phyloP scores from a whole-genome alignment of 2,329 filamentous ascomycete genomes.

The Exophiala aquamarina region DNA sequence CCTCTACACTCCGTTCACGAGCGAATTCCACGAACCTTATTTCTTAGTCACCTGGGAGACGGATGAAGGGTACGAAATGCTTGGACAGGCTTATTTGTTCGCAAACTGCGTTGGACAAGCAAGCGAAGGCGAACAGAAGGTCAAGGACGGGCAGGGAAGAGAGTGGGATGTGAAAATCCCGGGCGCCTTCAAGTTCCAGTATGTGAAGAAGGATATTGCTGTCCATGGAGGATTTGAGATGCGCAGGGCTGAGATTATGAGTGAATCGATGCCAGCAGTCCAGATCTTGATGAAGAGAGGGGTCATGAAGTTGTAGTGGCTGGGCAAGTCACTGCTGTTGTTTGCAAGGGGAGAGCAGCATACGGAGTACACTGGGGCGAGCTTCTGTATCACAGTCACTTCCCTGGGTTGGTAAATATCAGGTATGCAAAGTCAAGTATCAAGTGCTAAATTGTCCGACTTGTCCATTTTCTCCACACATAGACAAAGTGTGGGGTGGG shows the following conservation, averaged over 20 bases:
- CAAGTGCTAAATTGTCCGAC: too few relatives aligned
- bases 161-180: conserved; percentile 27
- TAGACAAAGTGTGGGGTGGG: too few relatives aligned
- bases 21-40: conserved; percentile 23
- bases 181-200: conserved; percentile 17
- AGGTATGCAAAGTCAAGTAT: too few relatives aligned
- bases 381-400: too few relatives aligned
- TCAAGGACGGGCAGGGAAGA: conserved; percentile 16
- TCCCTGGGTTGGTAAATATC: too few relatives aligned
- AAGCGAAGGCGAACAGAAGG: conserved; percentile 12
- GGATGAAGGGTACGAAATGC: conserved; percentile 20
- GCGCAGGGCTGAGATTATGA: conserved; percentile 18
- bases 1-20: conserved; percentile 20
- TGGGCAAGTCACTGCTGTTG: too few relatives aligned
- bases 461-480: too few relatives aligned
- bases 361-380: too few relatives aligned
- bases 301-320: conserved; percentile 13
- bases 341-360: too few relatives aligned
- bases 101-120: conserved; percentile 15
- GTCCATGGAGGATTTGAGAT: conserved; percentile 20
- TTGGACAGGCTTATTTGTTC: conserved; percentile 22
- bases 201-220: conserved; percentile 18
- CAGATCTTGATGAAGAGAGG: conserved; percentile 24
- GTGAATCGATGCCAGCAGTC: conserved; percentile 20
- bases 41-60: conserved; percentile 19